Conservation (phyloP, 1,284 basidiomycete genomes). For the Puccinia novopanici region DNA sequence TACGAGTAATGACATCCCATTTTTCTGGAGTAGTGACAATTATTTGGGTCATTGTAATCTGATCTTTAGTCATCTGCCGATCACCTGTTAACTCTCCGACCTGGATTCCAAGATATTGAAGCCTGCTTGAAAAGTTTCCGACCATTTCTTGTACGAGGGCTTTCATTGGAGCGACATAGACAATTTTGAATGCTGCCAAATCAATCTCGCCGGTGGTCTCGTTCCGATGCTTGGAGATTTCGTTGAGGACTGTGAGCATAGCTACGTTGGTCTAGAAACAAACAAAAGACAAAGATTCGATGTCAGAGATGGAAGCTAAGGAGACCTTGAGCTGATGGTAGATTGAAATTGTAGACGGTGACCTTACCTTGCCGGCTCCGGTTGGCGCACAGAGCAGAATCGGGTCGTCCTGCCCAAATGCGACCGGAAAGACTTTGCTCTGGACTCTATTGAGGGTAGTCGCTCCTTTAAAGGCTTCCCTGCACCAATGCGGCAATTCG, state of each 20-base stretch:
- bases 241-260: slow-evolving; percentile 87
- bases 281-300: background rate
- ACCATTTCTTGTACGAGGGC: slow-evolving; percentile 97
- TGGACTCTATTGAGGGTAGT: slow-evolving; percentile 89
- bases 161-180: slow-evolving; percentile 99
- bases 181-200: slow-evolving; percentile 89
- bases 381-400: slow-evolving; percentile 96
- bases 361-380: slow-evolving; percentile 78
- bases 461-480: slow-evolving; percentile 73
- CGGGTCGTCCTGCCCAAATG: slow-evolving; percentile 87
- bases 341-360: background rate
- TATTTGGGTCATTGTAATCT: slow-evolving; percentile 95
- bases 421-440: slow-evolving; percentile 86
- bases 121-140: slow-evolving; percentile 82
- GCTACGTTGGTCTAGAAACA: slow-evolving; percentile 82
- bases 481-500: slow-evolving; percentile 81
- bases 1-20: slow-evolving; percentile 98
- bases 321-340: background rate
- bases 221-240: slow-evolving; percentile 80
- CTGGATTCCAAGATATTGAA: slow-evolving; percentile 77
- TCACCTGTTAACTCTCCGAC: slow-evolving; percentile 97
- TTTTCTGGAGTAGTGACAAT: slow-evolving; percentile 98
- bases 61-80: slow-evolving; percentile 95
- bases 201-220: slow-evolving; percentile 82
- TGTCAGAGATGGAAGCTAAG: background rate